These are phyloP conservation scores for Eucalyptus dawsonii DNA, from an alignment of 345 rosid species.

Conservation along the genomic window DNA sequence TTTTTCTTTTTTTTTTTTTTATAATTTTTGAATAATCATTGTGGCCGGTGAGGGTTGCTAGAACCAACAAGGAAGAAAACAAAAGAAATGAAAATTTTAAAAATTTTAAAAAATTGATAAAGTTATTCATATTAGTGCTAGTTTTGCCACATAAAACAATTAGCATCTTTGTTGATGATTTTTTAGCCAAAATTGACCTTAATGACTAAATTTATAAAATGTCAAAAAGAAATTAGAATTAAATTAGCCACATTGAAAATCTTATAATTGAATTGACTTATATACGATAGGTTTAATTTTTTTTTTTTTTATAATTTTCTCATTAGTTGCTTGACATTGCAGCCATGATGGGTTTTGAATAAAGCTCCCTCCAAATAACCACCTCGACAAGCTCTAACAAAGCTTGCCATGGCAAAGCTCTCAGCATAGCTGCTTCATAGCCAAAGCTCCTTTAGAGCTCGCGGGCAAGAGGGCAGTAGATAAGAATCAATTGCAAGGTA, in stretches of 20 bases:
- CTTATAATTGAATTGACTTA: accelerated
- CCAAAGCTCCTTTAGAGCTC: not conserved
- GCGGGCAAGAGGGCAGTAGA: accelerated
- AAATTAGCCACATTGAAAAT: not conserved
- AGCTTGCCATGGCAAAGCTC: not conserved
- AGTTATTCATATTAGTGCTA: accelerated
- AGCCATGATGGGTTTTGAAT: not conserved
- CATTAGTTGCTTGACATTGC: not conserved
- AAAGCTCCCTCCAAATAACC: not conserved
- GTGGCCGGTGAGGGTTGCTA: not conserved
- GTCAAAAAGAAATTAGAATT: not conserved
- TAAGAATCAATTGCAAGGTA: no score
- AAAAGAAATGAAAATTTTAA: no score
- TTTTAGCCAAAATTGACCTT: not conserved
- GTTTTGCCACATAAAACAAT: accelerated
- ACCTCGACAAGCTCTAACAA: not conserved
- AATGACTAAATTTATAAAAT: not conserved
- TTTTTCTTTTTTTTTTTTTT: no score
- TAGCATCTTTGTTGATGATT: accelerated
- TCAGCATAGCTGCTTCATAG: not conserved
- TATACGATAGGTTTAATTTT: not conserved
- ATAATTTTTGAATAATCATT: no score
- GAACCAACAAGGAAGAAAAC: not conserved
- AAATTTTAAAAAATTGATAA: not conserved
- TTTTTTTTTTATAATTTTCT: accelerated